These are phyloP conservation scores for Peribolospora baueri DNA, from an alignment of 768 basidiomycete genomes.

Conservation along the genomic window DNA sequence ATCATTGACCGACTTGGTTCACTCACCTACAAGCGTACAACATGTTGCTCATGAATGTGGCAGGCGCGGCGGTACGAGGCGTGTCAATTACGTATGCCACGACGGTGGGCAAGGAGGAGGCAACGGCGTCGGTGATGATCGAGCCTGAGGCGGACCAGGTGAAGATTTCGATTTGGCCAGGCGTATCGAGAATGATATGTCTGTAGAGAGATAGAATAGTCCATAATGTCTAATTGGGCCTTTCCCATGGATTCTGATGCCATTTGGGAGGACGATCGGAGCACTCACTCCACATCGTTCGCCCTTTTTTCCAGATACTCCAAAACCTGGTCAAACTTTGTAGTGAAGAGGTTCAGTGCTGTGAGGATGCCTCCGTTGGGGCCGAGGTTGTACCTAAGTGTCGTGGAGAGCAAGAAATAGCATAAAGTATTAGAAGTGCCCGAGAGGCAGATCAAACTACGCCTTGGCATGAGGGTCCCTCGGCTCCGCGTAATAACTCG, in stretches of 20 bases:
- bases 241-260: not conserved
- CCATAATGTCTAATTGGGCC: not conserved
- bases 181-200: conserved; percentile 85
- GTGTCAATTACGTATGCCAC: conserved; percentile 96
- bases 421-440: not conserved
- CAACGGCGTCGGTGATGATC: conserved; percentile 92
- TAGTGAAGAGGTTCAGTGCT: conserved; percentile 88
- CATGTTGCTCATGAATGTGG: conserved; percentile 99
- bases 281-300: conserved; percentile 57
- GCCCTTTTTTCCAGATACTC: conserved; percentile 73
- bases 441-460: not conserved
- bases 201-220: conserved; percentile 22
- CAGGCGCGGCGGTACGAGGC: conserved; percentile 63
- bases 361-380: conserved; percentile 97
- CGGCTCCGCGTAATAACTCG: conserved; percentile 7
- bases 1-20: not conserved
- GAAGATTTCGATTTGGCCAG: conserved; percentile 98
- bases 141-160: conserved; percentile 98
- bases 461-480: conserved; percentile 3
- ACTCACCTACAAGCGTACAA: conserved; percentile 84
- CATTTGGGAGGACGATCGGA: conserved; percentile 1
- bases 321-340: conserved; percentile 94
- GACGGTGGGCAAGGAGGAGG: conserved; percentile 74
- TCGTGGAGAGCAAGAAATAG: not conserved
- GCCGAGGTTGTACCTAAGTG: conserved; percentile 70